These are phyloP conservation scores for Nigrospora sphaerica DNA, from an alignment of 2,329 filamentous ascomycete species.

Conservation along the genomic window DNA sequence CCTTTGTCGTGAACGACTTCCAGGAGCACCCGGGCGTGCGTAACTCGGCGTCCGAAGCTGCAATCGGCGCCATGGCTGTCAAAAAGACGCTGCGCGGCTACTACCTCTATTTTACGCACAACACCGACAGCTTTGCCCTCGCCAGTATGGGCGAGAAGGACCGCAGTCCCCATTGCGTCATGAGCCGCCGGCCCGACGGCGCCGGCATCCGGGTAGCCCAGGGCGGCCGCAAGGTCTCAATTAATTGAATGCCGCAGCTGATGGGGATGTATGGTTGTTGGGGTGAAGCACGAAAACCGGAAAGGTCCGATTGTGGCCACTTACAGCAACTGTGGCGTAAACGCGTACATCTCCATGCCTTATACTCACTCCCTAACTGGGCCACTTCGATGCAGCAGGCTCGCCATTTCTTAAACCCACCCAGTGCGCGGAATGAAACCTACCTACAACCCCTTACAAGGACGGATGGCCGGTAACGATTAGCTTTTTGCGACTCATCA, in stretches of 20 bases:
- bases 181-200: conserved; percentile 65
- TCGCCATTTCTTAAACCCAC: too few species aligned
- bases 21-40: conserved; percentile 84
- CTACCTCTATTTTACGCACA: conserved; percentile 90
- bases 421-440: too few species aligned
- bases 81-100: conserved; percentile 74
- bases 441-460: too few species aligned
- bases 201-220: conserved; percentile 39
- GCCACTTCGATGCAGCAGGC: too few species aligned
- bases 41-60: conserved; percentile 72
- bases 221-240: conserved; percentile 43
- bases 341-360: too few species aligned
- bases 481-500: too few species aligned
- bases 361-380: too few species aligned
- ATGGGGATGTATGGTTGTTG: neutral
- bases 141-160: conserved; percentile 84
- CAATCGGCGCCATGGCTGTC: conserved; percentile 84
- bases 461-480: too few species aligned
- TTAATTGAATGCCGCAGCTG: conserved; percentile 8
- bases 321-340: too few species aligned
- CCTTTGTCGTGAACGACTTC: conserved; percentile 83
- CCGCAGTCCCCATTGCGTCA: conserved; percentile 67
- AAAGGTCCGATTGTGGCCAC: neutral
- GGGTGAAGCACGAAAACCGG: neutral
- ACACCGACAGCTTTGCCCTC: conserved; percentile 82